phyloP scores from a whole-genome alignment of 2,329 filamentous ascomycete genomes.

The Epichloe sibirici region DNA sequence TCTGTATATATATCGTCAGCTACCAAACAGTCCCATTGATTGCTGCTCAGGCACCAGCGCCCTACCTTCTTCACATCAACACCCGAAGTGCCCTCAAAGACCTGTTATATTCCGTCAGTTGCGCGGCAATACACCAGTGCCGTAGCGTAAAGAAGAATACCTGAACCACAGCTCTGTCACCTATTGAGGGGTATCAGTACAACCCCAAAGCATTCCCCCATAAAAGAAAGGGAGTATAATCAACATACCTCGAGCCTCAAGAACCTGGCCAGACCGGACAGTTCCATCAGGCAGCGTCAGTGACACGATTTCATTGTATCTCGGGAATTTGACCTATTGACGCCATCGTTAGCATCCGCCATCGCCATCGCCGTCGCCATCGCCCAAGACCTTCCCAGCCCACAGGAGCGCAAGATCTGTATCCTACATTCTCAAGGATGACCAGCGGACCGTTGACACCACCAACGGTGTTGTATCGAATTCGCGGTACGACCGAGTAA shows the following conservation, averaged over 20 bases:
- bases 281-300: slow-evolving; percentile 93
- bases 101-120: slow-evolving; percentile 38
- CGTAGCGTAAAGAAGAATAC: slow-evolving; percentile 34
- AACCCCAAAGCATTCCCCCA: not conserved
- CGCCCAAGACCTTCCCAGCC: not conserved
- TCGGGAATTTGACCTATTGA: slow-evolving; percentile 82
- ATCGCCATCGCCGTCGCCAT: not conserved
- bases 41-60: not conserved
- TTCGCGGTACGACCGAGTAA: slow-evolving; percentile 46
- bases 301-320: slow-evolving; percentile 96
- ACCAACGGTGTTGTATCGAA: slow-evolving; percentile 96
- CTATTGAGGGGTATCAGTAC: slow-evolving; percentile 30
- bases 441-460: slow-evolving; percentile 97
- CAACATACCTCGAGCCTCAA: slow-evolving; percentile 81
- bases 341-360: slow-evolving; percentile 14
- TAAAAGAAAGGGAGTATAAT: too few relatives aligned
- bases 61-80: slow-evolving; percentile 97
- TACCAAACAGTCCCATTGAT: not conserved
- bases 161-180: slow-evolving; percentile 89
- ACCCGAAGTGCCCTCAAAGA: slow-evolving; percentile 93
- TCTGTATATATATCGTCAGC: slow-evolving; percentile 40
- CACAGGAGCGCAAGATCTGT: not conserved
- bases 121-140: not conserved
- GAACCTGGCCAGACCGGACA: slow-evolving; percentile 83
- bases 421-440: slow-evolving; percentile 79